phyloP scores from a whole-genome alignment of 345 rosid species.

The Pugionium cornutum region DNA sequence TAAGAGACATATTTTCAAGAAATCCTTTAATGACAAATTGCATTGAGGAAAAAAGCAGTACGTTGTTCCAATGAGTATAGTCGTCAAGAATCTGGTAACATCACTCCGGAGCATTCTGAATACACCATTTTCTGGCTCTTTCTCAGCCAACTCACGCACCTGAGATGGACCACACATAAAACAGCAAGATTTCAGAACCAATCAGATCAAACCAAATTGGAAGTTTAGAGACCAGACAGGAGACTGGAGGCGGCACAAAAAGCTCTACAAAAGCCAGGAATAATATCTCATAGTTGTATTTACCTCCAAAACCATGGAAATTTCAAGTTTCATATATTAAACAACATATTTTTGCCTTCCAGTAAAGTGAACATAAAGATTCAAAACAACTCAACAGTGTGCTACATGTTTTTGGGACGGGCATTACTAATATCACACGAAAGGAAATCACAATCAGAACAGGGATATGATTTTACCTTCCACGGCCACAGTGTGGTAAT shows the following conservation, averaged over 20 bases:
- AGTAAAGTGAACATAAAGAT: conserved; percentile 12
- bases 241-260: not conserved
- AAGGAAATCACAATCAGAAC: not conserved
- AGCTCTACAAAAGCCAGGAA: not conserved
- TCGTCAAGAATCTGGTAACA: conserved; percentile 96
- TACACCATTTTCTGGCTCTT: conserved; percentile 93
- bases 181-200: conserved; percentile 36
- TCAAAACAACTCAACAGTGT: not conserved
- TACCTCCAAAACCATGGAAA: conserved; percentile 1
- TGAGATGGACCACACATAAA: conserved; percentile 36
- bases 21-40: conserved; percentile 29
- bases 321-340: not conserved
- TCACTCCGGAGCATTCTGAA: conserved; percentile 96
- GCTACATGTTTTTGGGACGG: conserved; percentile 13
- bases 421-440: not conserved
- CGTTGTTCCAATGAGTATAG: conserved; percentile 99
- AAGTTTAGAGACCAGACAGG: conserved; percentile 8
- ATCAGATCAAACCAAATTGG: conserved; percentile 21
- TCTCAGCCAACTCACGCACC: conserved; percentile 96
- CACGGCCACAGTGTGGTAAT: conserved; percentile 93
- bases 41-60: conserved; percentile 43
- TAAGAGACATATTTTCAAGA: conserved; percentile 40
- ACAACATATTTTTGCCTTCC: conserved; percentile 13
- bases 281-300: conserved; percentile 5
- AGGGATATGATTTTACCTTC: conserved; percentile 56